Evolutionary conservation across 106 monocot species (phyloP), one percentile per base, ranked within the genome.

Genomic region (Acorus gramineus): DNA sequence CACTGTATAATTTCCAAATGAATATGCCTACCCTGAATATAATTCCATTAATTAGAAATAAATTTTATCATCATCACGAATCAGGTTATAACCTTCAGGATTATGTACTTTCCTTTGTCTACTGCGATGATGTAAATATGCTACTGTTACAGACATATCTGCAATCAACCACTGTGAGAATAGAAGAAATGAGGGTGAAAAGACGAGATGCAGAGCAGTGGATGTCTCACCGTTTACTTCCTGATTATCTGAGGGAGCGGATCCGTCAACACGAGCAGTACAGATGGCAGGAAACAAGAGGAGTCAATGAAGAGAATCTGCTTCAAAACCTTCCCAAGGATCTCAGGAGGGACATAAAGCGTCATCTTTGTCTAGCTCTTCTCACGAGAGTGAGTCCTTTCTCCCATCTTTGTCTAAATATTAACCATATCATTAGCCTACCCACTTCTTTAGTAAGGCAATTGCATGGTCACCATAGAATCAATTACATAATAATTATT

Each of bases 121-220:
- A 4, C 55, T 55, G 13, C 3, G 4, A 2, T 11, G 9, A 55
- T n/a, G 7, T 55, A 4, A 3, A 11, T 53, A n/a, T 44, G 7
- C 50, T 59, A 11, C 12, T 61, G n/a, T 72, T 62, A n/a, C 77
- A 98, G 96, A 91, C 91, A 7, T 98, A 91, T 73, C 69, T 91
- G 66, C 85, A 98, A 57, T 98, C 96, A 12, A 85, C 87, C 14
- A 84, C 96, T 44, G 66, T 85, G 55, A 91, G 91, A 77, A 79
- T 91, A 53, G 91, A 98, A 76, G 96, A 98, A 69, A 98, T 98
- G 96, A 87, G 96, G 79, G 71, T 98, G 46, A 98, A 85, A 79
- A 80, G 87, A 56, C 73, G 71, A 73, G 96, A 98, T 73, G 72
- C 88, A 61, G 88, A 98, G 56, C 91, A 98, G 58, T 98, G 96